A percentile compares a stretch with the other conserved stretches of the same genome.
phyloP scores from a whole-genome alignment of 148 eudicot species.

The Rhododendron williamsianum region DNA sequence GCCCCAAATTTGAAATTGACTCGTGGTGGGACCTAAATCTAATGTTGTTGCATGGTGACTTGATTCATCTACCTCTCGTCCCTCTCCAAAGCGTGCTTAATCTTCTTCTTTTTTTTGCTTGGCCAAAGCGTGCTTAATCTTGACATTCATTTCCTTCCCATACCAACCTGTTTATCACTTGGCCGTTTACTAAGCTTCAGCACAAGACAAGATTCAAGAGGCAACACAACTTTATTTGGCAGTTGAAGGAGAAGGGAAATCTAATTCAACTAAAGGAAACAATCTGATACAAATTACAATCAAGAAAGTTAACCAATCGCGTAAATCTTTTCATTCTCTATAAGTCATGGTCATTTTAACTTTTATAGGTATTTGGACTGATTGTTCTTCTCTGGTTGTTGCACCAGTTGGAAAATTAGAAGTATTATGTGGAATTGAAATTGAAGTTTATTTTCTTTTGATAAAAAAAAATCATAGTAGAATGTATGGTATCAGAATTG shows the following conservation, averaged over 20 bases:
- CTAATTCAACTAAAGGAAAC: background rate
- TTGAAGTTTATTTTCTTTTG: background rate
- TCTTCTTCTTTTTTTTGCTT: no score
- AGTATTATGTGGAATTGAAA: background rate
- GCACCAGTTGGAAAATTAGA: background rate
- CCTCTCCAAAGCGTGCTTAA: background rate
- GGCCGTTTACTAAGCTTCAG: background rate
- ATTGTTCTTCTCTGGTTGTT: background rate
- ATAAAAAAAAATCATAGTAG: background rate
- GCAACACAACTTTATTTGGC: background rate
- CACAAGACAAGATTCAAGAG: background rate
- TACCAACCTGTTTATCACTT: constrained; percentile 1
- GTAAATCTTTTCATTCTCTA: background rate
- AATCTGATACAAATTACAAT: background rate
- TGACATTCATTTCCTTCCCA: background rate
- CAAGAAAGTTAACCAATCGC: background rate
- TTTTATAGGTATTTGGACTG: background rate
- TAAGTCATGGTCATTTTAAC: background rate
- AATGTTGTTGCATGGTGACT: background rate
- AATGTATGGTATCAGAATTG: background rate
- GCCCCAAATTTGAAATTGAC: background rate
- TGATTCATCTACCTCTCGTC: background rate
- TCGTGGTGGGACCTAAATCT: background rate
- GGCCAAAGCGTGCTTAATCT: background rate
- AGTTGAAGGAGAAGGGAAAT: background rate